Evolutionary conservation across 441 rosid species (phyloP), one percentile per base, ranked within the genome.

Genomic region (Gossypium gossypioides): DNA sequence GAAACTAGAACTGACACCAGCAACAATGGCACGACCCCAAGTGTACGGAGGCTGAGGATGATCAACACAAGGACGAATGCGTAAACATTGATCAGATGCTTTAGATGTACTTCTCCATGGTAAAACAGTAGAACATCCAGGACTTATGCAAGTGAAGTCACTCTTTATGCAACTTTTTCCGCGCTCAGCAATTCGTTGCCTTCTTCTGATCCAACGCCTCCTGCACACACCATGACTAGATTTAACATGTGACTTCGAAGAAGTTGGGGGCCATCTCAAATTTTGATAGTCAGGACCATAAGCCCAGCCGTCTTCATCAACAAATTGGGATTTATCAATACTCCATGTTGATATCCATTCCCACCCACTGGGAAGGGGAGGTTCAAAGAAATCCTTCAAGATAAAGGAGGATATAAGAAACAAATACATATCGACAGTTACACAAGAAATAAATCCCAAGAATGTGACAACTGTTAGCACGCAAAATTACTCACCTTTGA

Each of bases 31-130:
- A 16, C 48, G 75, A 75, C 98, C 98, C 98, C 99, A 96, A 60
- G 81, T 75, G 80, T 84, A 89, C 54, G 85, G 78, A 44, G 81
- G 77, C 76, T 81, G 83, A 77, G 84, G 73, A 77, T 79, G 72
- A 54, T 86, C 91, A 67, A 71, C 81, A 83, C 12, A 52, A 69
- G 99, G 99, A 75, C 97, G 91, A 64, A 96, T 84, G 73, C 70
- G 90, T 73, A 96, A 81, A 80, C 85, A 89, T 65, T 87, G 87
- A 40, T 88, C 87, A 57, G 91, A 86, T 77, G 79, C 85, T 76
- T 78, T 90, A 46, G 87, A 86, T 75, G 87, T 83, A 85, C 92
- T 87, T 80, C 84, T 85, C 95, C 99, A 93, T 68, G 99, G 97
- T 81, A 96, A 80, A 74, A 87, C 86, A 78, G 84, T 75, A 52